Conservation (phyloP, 179 eudicot species). For the Carnegiea gigantea region DNA sequence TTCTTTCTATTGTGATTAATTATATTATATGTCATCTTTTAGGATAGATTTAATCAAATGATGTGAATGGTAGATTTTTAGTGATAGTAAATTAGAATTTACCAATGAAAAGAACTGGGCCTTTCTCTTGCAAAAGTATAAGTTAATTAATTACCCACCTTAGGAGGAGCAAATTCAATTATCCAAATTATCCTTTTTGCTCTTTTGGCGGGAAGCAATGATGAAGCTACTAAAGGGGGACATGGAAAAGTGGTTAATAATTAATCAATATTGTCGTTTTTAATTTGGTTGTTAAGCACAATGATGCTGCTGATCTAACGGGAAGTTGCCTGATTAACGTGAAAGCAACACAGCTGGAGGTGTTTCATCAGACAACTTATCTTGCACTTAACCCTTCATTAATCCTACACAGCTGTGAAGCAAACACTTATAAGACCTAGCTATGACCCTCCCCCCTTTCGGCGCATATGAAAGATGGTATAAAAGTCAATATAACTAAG, state of each 20-base stretch:
- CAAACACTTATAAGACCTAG: background rate
- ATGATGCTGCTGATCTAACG: background rate
- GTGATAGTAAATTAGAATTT: too few species aligned
- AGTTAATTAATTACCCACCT: too few species aligned
- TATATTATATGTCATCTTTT: too few species aligned
- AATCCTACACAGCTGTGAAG: background rate
- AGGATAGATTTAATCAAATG: too few species aligned
- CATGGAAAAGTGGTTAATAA: background rate
- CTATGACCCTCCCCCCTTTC: too few species aligned
- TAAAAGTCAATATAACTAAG: too few species aligned
- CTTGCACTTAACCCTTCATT: background rate
- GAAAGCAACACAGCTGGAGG: background rate
- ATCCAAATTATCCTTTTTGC: background rate
- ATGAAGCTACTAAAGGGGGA: background rate
- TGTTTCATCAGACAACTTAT: background rate
- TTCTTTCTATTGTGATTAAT: too few species aligned
- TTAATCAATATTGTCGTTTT: background rate
- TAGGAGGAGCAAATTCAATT: too few species aligned
- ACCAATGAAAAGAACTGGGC: too few species aligned
- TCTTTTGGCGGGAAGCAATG: background rate
- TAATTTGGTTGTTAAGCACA: background rate
- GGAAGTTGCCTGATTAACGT: background rate
- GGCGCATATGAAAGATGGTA: too few species aligned
- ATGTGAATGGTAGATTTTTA: too few species aligned
- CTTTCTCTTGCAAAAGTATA: too few species aligned